phyloP scores from a whole-genome alignment of 441 rosid species.

The Mallotus japonicus region DNA sequence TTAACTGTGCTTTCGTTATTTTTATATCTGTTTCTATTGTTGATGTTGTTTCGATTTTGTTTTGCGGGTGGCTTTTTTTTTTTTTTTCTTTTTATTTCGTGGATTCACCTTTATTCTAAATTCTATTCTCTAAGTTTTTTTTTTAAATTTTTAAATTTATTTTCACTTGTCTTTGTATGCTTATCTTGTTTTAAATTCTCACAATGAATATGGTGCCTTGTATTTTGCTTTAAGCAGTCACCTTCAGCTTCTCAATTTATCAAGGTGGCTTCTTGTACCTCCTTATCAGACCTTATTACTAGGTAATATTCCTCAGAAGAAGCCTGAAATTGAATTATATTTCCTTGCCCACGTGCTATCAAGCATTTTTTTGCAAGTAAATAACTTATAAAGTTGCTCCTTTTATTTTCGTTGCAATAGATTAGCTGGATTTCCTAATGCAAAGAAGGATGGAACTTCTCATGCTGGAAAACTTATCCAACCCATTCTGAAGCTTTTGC shows the following conservation, averaged over 20 bases:
- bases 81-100: no score
- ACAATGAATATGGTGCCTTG: conserved; percentile 9
- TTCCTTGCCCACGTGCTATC: neutral
- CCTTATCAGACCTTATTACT: conserved; percentile 63
- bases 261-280: conserved; percentile 71
- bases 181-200: neutral
- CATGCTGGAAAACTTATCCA: conserved; percentile 58
- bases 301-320: conserved; percentile 45
- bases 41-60: no score
- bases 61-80: no score
- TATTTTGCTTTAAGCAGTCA: conserved; percentile 49
- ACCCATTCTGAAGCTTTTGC: conserved; percentile 65
- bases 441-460: conserved; percentile 65
- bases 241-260: conserved; percentile 65
- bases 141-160: no score
- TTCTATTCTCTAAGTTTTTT: no score
- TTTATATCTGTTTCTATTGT: no score
- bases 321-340: neutral
- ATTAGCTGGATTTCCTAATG: conserved; percentile 61
- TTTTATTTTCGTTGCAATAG: conserved; percentile 33
- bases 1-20: no score
- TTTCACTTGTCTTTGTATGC: neutral
- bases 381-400: conserved; percentile 5
- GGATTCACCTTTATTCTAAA: neutral
- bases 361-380: neutral